Evolutionary conservation across 805 yeast species (phyloP).

Genomic region (Zygoascus biomembranicola): DNA sequence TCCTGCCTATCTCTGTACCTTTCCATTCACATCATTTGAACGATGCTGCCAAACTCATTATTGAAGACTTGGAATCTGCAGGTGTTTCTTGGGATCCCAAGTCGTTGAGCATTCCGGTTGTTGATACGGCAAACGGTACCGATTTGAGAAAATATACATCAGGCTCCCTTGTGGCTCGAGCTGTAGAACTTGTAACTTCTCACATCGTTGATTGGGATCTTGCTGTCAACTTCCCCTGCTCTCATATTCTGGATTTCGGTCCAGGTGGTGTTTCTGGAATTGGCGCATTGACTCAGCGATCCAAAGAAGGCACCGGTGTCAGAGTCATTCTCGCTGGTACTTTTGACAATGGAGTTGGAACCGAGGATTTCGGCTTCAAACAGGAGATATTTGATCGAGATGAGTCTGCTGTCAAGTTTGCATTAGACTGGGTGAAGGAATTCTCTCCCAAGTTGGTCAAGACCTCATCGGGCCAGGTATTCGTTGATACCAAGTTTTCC

Average conservation of each 20-base stretch:
- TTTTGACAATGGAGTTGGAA: conserved; percentile 54
- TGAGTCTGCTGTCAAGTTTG: conserved; percentile 59
- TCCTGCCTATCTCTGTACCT: conserved; percentile 92
- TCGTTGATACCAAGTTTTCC: conserved; percentile 90
- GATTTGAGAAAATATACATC: conserved; percentile 49
- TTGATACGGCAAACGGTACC: conserved; percentile 77
- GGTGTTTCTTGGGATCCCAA: conserved; percentile 47
- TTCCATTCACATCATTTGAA: conserved; percentile 87
- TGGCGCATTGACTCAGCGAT: conserved; percentile 92
- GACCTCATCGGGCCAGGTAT: conserved; percentile 56
- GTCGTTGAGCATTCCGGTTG: conserved; percentile 75
- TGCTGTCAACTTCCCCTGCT: conserved; percentile 72
- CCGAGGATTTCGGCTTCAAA: conserved; percentile 90
- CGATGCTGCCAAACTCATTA: conserved; percentile 60
- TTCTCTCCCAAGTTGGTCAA: conserved; percentile 79
- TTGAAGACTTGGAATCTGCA: conserved; percentile 53
- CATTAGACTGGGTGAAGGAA: conserved; percentile 86
- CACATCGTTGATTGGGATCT: conserved; percentile 92
- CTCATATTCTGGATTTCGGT: conserved; percentile 94
- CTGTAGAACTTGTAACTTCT: conserved; percentile 75
- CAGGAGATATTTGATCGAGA: conserved; percentile 83
- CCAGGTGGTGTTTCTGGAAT: conserved; percentile 98
- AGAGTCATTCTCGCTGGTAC: conserved; percentile 93
- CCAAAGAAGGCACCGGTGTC: conserved; percentile 97
- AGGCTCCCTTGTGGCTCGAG: conserved; percentile 56